Evolutionary conservation across 352 stramenopile species (phyloP), one percentile per base, ranked within the genome.

Genomic region (Globisporangium perplexum): DNA sequence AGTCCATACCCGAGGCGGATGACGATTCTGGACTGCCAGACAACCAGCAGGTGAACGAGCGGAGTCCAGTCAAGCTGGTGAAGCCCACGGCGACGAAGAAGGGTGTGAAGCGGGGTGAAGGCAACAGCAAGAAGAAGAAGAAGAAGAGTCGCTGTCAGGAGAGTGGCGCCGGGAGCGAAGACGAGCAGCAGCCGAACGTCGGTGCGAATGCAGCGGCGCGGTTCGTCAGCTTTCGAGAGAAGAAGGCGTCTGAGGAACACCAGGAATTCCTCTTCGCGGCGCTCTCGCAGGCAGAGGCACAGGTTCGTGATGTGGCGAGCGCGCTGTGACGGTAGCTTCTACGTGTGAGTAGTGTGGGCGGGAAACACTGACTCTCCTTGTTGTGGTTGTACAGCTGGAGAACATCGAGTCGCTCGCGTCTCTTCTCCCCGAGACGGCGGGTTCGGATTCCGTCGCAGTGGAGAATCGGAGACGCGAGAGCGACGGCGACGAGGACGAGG

Each of bases 181-280:
- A 43, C 10, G 10, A 53, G 12, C 4, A 42, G 33, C 30, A 43
- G 47, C 20, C 30, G 30, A 60, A 46, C 41, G 10, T 46, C 7
- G 41, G 41, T 3, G 23, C n/a, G 41, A 63, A 49, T 11, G 14
- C 36, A 45, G 47, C 47, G 1, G 17, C 20, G 22, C 64, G 57
- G 2, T 87, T 86, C 55, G 54, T 84, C 22, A 90, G 79, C 42
- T 71, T 65, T 0, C 57, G 71, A 3, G 79, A 88, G 35, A 72
- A 79, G 15, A 60, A 60, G 47, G 76, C 72, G 11, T 75, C 74
- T 0, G 74, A 82, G 43, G 66, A 63, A 33, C 74, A 90, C 46
- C 72, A 83, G 45, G 66, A 70, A 20, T 90, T 83, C 38, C 59
- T 90, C 17, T 74, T 88, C 20, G 72, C 71, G 4, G 74, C 76